Percentiles rank a stretch among this genome's conserved stretches.
phyloP scores from a whole-genome alignment of 352 stramenopile species.

The Phytophthora fragariaefolia region DNA sequence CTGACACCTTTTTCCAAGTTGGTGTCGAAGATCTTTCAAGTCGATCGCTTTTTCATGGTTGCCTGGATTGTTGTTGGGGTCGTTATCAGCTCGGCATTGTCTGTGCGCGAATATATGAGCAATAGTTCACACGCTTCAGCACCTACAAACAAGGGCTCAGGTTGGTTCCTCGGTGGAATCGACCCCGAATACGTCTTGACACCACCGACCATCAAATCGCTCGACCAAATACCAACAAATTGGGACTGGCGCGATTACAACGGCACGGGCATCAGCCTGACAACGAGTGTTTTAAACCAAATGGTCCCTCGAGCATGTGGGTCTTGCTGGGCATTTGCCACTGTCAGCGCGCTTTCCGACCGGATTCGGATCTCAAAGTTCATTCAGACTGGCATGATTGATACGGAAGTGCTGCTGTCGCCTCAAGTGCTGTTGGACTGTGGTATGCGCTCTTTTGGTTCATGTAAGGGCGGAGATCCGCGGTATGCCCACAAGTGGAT shows the following conservation, averaged over 20 bases:
- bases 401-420: slow-evolving; percentile 62
- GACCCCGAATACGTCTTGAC: slow-evolving; percentile 59
- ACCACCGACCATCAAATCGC: slow-evolving; percentile 46
- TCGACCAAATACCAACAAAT: slow-evolving; percentile 59
- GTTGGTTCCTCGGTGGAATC: slow-evolving; percentile 62
- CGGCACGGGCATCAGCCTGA: slow-evolving; percentile 65
- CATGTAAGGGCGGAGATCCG: slow-evolving; percentile 67
- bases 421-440: slow-evolving; percentile 72
- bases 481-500: slow-evolving; percentile 84
- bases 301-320: slow-evolving; percentile 74
- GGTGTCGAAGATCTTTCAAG: slow-evolving; percentile 14
- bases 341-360: slow-evolving; percentile 66
- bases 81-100: slow-evolving; percentile 39
- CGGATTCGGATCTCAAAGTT: slow-evolving; percentile 71
- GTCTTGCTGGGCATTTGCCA: slow-evolving; percentile 78
- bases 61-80: slow-evolving; percentile 54
- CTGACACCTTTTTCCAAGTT: background rate
- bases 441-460: slow-evolving; percentile 79
- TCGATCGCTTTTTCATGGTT: slow-evolving; percentile 38
- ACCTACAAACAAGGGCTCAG: slow-evolving; percentile 40
- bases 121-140: slow-evolving; percentile 29
- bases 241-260: slow-evolving; percentile 83
- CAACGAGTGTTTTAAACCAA: slow-evolving; percentile 73
- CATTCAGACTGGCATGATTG: slow-evolving; percentile 56
- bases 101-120: slow-evolving; percentile 8